These are phyloP conservation scores for Hyaloscypha hepaticicola DNA, from an alignment of 495 filamentous ascomycete species.

Conservation along the genomic window DNA sequence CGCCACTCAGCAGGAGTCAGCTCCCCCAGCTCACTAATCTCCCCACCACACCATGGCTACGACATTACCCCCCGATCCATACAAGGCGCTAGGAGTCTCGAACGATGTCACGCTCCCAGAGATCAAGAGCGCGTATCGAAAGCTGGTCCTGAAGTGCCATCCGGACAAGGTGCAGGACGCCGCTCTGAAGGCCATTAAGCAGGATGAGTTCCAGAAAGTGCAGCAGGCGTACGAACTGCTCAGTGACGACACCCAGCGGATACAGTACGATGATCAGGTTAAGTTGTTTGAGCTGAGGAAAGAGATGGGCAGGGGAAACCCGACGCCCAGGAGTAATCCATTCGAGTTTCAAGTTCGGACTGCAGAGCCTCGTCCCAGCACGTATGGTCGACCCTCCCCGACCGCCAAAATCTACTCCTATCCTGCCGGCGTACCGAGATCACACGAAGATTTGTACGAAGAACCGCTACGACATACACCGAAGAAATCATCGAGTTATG, in stretches of 20 bases:
- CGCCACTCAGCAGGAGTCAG: slow-evolving; percentile 14
- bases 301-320: slow-evolving; percentile 37
- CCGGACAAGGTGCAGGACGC: slow-evolving; percentile 91
- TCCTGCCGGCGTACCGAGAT: slow-evolving; percentile 24
- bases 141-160: slow-evolving; percentile 89
- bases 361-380: slow-evolving; percentile 25
- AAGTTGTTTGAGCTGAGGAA: slow-evolving; percentile 57
- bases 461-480: slow-evolving; percentile 37
- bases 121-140: slow-evolving; percentile 83
- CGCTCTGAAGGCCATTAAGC: slow-evolving; percentile 63
- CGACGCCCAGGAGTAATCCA: slow-evolving; percentile 24
- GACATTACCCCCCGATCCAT: slow-evolving; percentile 74
- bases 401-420: slow-evolving; percentile 15
- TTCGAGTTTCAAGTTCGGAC: slow-evolving; percentile 32
- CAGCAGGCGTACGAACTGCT: slow-evolving; percentile 92
- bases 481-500: slow-evolving; percentile 46
- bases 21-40: slow-evolving; percentile 1
- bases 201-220: slow-evolving; percentile 87
- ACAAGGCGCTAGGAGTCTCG: slow-evolving; percentile 73
- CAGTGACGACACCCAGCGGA: slow-evolving; percentile 69
- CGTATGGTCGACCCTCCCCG: slow-evolving; percentile 20
- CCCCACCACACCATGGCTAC: slow-evolving; percentile 55
- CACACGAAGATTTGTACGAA: slow-evolving; percentile 43
- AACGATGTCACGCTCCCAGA: slow-evolving; percentile 69
- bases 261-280: slow-evolving; percentile 75